Evolutionary conservation across 2,329 filamentous ascomycete genomes (phyloP), one percentile per base, ranked within the genome.

Genomic region (Epichloe glyceriae): DNA sequence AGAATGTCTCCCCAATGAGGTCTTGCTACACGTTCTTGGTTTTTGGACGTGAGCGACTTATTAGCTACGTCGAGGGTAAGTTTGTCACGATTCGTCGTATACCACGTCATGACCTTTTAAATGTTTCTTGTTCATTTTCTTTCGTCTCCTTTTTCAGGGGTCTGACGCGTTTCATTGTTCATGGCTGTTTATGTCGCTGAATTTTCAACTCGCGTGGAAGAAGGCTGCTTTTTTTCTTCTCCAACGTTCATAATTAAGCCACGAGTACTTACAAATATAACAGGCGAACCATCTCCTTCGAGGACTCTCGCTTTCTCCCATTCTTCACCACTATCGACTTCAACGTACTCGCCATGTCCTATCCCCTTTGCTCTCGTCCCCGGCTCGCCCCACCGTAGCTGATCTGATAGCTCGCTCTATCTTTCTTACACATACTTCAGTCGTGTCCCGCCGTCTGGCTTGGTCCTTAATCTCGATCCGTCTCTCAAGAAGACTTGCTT

Each of bases 391-490:
- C 2, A 74, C 78, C 4, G 70, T 82, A 2, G 65, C 77, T 38
- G 78, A 84, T 51, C 79, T 86, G 14, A 80, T 83, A 49, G 66
- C 72, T 20, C 75, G 81, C 40, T 75, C 72, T 62, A 86, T 88
- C 61, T 83, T 86, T 65, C 66, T 86, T 41, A 84, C 82, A 40
- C 72, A 75, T 50, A 86, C 80, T 14, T 78, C 82, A 35, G 73
- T 83, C 44, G 75, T 83, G 22, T 84, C 83, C 3, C 76, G 82
- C 19, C 71, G 73, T 20, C 73, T 88, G 3, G 78, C 77, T 44
- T 76, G 81, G 51, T 82, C 75, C 14, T 72, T 88, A 3, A 77
- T 81, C 5, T 76, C 77, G 48, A 86, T 86, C 59, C 78, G 78
- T 33, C 72, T 88, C 4, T 77, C 81, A 26, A 76, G 78, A 46